A percentile compares a stretch with the other conserved stretches of the same genome.
Evolutionary conservation across 2,329 filamentous ascomycete genomes (phyloP).

Genomic region (Ceratocystis huliohia): DNA sequence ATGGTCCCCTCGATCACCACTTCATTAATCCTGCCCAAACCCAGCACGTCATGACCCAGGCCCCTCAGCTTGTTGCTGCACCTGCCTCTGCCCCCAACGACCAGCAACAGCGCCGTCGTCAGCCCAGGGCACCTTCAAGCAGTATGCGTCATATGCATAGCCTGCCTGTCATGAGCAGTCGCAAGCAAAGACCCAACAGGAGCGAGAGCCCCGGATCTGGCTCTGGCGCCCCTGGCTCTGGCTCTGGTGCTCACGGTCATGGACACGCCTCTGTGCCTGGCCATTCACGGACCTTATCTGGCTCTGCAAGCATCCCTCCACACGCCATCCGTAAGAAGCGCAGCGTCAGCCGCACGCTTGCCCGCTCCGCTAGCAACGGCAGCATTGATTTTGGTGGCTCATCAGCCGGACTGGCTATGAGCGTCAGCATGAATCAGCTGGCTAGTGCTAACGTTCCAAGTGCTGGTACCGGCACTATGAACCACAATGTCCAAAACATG

Average conservation of each 20-base stretch:
- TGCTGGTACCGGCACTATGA: background rate
- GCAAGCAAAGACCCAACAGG: background rate
- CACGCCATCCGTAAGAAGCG: background rate
- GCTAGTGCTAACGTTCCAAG: background rate
- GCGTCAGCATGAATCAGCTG: background rate
- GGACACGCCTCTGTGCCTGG: background rate
- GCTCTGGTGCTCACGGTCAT: background rate
- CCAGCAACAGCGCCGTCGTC: background rate
- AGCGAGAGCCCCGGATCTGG: background rate
- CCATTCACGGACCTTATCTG: constrained; percentile 6
- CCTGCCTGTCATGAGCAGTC: background rate
- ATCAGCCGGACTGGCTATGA: background rate
- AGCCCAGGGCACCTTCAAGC: constrained; percentile 10
- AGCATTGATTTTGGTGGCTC: background rate
- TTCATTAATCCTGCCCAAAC: background rate
- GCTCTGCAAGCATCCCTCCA: background rate
- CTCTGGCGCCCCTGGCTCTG: background rate
- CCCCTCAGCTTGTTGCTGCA: background rate
- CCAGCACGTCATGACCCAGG: background rate
- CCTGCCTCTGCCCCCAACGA: background rate
- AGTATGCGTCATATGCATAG: constrained; percentile 11
- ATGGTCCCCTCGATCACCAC: background rate
- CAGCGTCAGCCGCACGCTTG: background rate
- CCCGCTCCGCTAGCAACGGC: background rate
- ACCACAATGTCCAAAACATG: too few species aligned